Percentiles rank a stretch among this genome's conserved stretches.
These are phyloP conservation scores for Allomyces javanicus DNA, from an alignment of 192 early-diverging fungal genomes.

Conservation along the genomic window DNA sequence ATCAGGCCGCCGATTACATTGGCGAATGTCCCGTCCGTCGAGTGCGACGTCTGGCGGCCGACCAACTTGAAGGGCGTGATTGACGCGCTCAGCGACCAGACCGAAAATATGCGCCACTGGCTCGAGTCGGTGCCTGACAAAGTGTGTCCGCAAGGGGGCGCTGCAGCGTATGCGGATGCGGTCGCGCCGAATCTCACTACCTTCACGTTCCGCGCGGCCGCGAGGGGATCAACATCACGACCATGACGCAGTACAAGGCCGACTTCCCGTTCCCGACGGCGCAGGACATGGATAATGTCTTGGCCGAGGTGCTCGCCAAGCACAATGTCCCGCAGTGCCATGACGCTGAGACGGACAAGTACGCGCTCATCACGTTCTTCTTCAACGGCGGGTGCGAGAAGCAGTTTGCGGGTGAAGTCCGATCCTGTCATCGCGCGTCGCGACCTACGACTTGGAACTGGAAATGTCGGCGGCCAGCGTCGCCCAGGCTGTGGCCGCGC, in stretches of 20 bases:
- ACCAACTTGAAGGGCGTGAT: too few species aligned
- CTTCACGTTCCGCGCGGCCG: slow-evolving; percentile 39
- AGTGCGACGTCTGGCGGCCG: neutral
- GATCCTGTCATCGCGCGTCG: slow-evolving; percentile 81
- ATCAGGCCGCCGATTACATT: neutral
- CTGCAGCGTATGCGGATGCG: slow-evolving; percentile 41
- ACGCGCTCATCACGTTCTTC: slow-evolving; percentile 99
- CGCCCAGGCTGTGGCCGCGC: slow-evolving; percentile 72
- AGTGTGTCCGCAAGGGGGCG: slow-evolving; percentile 36
- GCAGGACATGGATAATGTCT: slow-evolving; percentile 91
- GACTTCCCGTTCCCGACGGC: slow-evolving; percentile 90
- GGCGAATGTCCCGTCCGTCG: neutral
- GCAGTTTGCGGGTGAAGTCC: slow-evolving; percentile 71
- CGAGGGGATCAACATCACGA: slow-evolving; percentile 62
- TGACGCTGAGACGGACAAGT: slow-evolving; percentile 99
- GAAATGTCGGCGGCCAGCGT: slow-evolving; percentile 84
- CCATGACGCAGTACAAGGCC: slow-evolving; percentile 95
- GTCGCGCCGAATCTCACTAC: slow-evolving; percentile 26
- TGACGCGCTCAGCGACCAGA: too few species aligned
- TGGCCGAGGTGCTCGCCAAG: slow-evolving; percentile 91
- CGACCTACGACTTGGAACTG: slow-evolving; percentile 92
- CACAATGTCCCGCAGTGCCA: slow-evolving; percentile 75
- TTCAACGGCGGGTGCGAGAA: slow-evolving; percentile 96
- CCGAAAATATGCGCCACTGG: slow-evolving; percentile 19
- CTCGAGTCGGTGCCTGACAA: slow-evolving; percentile 24